Conservation (phyloP, 306 rosid species). For the Acacia acuminata region DNA sequence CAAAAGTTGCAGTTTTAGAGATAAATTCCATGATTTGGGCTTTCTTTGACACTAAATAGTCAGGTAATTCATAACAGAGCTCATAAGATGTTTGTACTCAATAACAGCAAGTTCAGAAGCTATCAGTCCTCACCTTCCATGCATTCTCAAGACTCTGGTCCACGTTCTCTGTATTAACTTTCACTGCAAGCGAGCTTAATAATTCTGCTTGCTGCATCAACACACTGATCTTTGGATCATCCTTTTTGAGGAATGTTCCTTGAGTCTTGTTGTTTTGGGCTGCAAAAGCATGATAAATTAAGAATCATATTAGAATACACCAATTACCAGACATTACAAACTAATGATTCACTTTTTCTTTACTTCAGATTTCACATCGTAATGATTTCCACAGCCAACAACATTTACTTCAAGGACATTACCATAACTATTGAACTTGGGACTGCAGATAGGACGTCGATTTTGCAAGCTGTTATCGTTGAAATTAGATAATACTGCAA, state of each 20-base stretch:
- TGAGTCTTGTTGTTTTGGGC: conserved; percentile 59
- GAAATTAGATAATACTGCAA: conserved; percentile 75
- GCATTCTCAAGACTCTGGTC: conserved; percentile 96
- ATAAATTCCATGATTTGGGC: conserved; percentile 2
- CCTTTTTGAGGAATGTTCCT: conserved; percentile 80
- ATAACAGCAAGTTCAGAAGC: conserved; percentile 21
- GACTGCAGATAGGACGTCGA: conserved; percentile 47
- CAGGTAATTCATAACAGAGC: conserved; percentile 10
- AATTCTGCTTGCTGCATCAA: conserved; percentile 96
- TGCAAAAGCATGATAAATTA: conserved; percentile 40
- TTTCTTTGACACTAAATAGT: not conserved
- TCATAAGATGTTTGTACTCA: conserved; percentile 12
- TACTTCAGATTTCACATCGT: conserved; percentile 27
- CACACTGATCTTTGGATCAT: conserved; percentile 79
- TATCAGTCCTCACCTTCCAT: conserved; percentile 82
- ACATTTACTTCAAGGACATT: conserved; percentile 31
- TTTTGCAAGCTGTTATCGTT: conserved; percentile 51
- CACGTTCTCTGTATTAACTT: conserved; percentile 81
- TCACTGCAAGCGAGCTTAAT: conserved; percentile 83
- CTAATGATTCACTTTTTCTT: conserved; percentile 27
- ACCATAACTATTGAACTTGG: conserved; percentile 56
- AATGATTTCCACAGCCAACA: conserved; percentile 21
- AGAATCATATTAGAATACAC: conserved; percentile 30
- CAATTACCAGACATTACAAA: conserved; percentile 29
- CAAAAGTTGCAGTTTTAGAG: conserved; percentile 8